These are phyloP conservation scores for Wickerhamiella australiensis DNA, from an alignment of 805 yeast genomes.

Conservation along the genomic window DNA sequence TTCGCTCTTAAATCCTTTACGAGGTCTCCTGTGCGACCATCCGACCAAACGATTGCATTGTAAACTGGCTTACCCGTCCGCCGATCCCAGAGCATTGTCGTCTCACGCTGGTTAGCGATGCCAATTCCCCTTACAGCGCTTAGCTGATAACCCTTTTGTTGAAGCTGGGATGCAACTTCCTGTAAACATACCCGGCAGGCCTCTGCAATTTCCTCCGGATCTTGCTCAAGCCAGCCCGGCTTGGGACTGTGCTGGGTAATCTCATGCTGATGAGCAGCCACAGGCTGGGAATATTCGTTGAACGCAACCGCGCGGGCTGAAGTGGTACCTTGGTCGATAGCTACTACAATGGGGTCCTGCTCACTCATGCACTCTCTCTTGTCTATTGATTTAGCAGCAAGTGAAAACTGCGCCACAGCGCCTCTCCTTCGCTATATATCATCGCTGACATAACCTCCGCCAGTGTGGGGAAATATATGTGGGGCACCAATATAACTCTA, in stretches of 20 bases:
- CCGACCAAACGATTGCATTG: conserved; percentile 94
- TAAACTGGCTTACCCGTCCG: conserved; percentile 70
- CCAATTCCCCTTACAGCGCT: conserved; percentile 60
- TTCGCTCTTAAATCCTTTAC: conserved; percentile 50
- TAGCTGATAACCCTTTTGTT: conserved; percentile 24
- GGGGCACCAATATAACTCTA: not conserved
- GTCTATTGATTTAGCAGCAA: not conserved
- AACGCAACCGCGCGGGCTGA: conserved; percentile 82
- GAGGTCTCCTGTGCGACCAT: conserved; percentile 68
- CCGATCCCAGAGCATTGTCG: conserved; percentile 74
- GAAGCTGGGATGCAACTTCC: conserved; percentile 27
- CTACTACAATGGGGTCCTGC: conserved; percentile 22
- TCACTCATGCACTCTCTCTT: conserved; percentile 7
- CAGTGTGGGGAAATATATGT: conserved; percentile 1
- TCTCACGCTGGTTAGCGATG: conserved; percentile 91
- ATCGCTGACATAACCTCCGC: conserved; percentile 1
- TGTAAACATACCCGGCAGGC: conserved; percentile 66
- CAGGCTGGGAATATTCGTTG: conserved; percentile 56
- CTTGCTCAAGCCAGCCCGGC: conserved; percentile 77
- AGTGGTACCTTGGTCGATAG: conserved; percentile 83
- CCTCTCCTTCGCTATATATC: not conserved
- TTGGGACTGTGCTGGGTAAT: conserved; percentile 40
- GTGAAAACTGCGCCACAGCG: conserved; percentile 4
- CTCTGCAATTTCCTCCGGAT: conserved; percentile 69
- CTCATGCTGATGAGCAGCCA: conserved; percentile 84